phyloP scores from a whole-genome alignment of 75 land plant species.

The Selaginella tamariscina region DNA sequence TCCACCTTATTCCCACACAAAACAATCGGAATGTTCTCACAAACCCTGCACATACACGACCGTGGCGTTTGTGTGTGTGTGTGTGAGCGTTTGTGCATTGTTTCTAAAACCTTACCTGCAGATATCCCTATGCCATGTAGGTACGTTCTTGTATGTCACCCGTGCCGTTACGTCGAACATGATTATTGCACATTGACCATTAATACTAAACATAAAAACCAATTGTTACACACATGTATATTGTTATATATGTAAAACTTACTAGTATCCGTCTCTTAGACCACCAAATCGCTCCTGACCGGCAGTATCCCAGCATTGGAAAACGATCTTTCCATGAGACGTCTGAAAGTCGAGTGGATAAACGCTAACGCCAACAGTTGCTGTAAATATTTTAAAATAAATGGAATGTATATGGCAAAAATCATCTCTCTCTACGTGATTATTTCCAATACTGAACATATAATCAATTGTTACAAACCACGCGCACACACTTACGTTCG shows the following conservation, averaged over 20 bases:
- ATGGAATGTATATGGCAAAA: not conserved
- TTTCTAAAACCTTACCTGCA: not conserved
- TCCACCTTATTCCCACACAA: conserved; percentile 9
- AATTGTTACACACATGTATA: no score
- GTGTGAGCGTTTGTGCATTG: not conserved
- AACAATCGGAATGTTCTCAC: conserved; percentile 14
- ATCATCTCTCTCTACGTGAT: no score
- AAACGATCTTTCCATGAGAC: not conserved
- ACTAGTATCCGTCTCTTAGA: conserved; percentile 9
- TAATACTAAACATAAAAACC: not conserved
- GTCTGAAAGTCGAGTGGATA: conserved; percentile 4
- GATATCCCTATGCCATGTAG: conserved; percentile 5
- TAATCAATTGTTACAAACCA: no score
- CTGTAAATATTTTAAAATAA: not conserved
- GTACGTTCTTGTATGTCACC: conserved; percentile 8
- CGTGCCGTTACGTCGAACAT: conserved; percentile 10
- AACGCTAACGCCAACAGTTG: not conserved
- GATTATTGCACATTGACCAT: conserved; percentile 9
- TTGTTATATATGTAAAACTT: not conserved
- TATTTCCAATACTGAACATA: no score
- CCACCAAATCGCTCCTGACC: conserved; percentile 10
- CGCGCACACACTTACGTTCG: conserved; percentile 10
- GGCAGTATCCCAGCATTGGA: conserved; percentile 10
- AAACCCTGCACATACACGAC: conserved; percentile 1
- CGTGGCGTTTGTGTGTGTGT: no score